A percentile compares a stretch with the other conserved stretches of the same genome.
Conservation (phyloP, 2,329 filamentous ascomycete genomes). For the Sporothrix inflata region DNA sequence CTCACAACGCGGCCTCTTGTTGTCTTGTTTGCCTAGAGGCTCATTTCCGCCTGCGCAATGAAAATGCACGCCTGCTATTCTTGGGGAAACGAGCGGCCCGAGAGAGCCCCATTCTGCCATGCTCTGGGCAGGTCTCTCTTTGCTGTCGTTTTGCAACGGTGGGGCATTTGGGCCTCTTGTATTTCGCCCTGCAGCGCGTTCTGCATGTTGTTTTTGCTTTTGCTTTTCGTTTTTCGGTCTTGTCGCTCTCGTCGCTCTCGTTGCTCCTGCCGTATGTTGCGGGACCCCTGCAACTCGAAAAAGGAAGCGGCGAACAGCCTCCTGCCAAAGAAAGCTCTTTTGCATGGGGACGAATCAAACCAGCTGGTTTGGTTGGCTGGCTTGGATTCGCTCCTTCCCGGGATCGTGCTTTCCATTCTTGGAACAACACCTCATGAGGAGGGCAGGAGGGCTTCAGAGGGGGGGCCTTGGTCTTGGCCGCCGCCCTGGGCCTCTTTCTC, state of each 20-base stretch:
- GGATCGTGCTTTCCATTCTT: constrained; percentile 12
- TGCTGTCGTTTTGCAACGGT: neutral
- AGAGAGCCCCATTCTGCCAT: neutral
- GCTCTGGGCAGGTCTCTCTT: neutral
- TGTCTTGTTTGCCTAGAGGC: neutral
- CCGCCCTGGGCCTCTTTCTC: constrained; percentile 19
- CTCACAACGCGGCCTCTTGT: neutral
- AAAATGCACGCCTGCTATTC: neutral
- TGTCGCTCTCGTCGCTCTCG: neutral
- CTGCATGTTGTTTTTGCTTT: neutral
- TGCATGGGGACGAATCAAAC: constrained; percentile 17
- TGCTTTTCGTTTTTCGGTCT: neutral
- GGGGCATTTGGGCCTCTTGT: neutral
- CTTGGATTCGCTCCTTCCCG: neutral
- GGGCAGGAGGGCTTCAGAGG: neutral
- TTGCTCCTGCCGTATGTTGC: neutral
- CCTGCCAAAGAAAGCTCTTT: constrained; percentile 21
- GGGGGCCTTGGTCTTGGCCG: constrained; percentile 12
- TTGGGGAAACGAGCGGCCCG: neutral
- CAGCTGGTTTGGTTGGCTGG: constrained; percentile 20
- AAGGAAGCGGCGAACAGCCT: neutral
- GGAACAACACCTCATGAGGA: neutral
- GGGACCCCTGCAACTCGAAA: neutral
- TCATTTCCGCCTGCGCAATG: constrained; percentile 16
- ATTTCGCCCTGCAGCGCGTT: neutral